phyloP scores from a whole-genome alignment of 768 basidiomycete genomes.

The Kwoniella botswanensis region DNA sequence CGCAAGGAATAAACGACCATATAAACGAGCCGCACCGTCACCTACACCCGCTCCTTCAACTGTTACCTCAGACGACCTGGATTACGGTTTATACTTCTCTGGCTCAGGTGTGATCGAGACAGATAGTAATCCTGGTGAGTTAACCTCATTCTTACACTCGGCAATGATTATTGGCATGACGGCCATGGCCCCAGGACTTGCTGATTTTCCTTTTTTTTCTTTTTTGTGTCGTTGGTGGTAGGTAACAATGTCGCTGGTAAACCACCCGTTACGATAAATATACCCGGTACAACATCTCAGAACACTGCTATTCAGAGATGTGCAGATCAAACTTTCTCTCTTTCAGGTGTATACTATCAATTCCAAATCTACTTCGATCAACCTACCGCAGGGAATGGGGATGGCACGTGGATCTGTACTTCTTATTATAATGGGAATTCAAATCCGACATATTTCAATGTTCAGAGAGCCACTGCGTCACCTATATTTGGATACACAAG shows the following conservation, averaged over 20 bases:
- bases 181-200: neutral
- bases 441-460: neutral
- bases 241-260: neutral
- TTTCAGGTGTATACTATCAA: neutral
- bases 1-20: neutral
- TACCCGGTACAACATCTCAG: neutral
- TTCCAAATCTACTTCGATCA: neutral
- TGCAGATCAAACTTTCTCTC: neutral
- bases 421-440: constrained; percentile 2
- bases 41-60: neutral
- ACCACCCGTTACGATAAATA: neutral
- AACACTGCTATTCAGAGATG: neutral
- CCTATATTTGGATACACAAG: neutral
- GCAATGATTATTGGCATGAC: neutral
- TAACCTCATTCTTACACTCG: neutral
- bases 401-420: neutral
- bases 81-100: neutral
- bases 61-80: neutral
- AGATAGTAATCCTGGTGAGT: neutral
- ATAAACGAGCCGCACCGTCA: neutral
- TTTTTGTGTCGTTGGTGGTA: neutral
- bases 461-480: neutral
- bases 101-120: neutral
- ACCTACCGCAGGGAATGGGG: neutral
- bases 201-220: neutral